Evolutionary conservation across 768 basidiomycete species (phyloP), one percentile per base, ranked within the genome.

Genomic region (Lactarius sp.): DNA sequence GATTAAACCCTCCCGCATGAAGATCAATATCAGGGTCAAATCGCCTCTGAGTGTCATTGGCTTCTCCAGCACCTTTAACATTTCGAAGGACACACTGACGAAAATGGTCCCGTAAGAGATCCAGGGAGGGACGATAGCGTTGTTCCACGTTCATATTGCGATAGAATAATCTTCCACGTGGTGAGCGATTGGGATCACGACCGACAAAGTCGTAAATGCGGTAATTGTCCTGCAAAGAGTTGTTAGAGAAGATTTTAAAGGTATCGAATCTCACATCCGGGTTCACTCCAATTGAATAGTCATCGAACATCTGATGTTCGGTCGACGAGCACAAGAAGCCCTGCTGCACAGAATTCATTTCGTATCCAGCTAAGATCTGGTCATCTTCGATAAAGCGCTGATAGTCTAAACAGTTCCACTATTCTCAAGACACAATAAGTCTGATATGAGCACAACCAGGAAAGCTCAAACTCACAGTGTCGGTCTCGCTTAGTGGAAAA

Each of bases 151-250:
- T 34, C 9, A 39, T 39, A 10, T 41, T 42, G 5, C 50, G 58
- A 59, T 33, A 42, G 31, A 59, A 59, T 20, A 42, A 20, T 16
- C 14, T 44, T n/a, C 56, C 44, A n/a, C 36, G 44, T 47, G 58
- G 37, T 12, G 57, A 31, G 27, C 10, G 22, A 10, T 4, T 12
- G 5, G n/a, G 39, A 42, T 42, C 31, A 4, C 31, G 59, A 5
- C 59, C 50, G 12, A 59, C 59, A 22, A 52, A 52, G 50, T 52
- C 58, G 36, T 41, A 59, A 42, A 59, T 52, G 16, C 31, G 27
- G 50, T 52, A 22, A 42, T 59, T 39, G 27, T 59, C 57, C 57
- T 41, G 9, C 13, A 50, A 31, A 18, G 2, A 5, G 10, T 49
- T 4, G 20, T 49, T 34, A 22, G 2, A 27, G 27, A 27, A 3